Percentiles rank a stretch among this genome's conserved stretches.
Conservation (phyloP, 208 protist species). For the Leishmania arabica region DNA sequence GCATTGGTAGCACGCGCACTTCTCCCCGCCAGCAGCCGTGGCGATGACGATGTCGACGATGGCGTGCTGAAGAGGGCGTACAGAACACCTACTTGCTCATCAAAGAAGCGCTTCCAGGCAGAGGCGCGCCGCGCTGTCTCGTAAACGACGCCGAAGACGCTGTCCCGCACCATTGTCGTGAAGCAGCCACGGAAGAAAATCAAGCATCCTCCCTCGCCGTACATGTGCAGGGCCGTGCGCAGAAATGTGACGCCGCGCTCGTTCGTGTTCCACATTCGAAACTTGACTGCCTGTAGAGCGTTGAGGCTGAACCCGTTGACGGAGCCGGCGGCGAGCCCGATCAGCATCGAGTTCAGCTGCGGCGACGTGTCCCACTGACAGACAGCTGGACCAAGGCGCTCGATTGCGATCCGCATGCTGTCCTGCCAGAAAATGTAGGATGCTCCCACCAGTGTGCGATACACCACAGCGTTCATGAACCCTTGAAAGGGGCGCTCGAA, state of each 20-base stretch:
- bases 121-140: constrained; percentile 58
- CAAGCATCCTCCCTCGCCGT: constrained; percentile 59
- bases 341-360: constrained; percentile 72
- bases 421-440: constrained; percentile 94
- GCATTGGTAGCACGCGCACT: not conserved
- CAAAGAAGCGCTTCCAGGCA: constrained; percentile 48
- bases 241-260: constrained; percentile 58
- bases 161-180: constrained; percentile 81
- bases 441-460: constrained; percentile 82
- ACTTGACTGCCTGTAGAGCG: constrained; percentile 88
- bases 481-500: constrained; percentile 92
- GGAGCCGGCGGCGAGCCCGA: constrained; percentile 76
- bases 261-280: constrained; percentile 88
- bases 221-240: constrained; percentile 61
- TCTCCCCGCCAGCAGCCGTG: not conserved
- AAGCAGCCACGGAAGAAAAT: constrained; percentile 89
- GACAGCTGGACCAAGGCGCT: constrained; percentile 39
- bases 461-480: constrained; percentile 89
- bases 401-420: constrained; percentile 69
- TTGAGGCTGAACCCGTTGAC: constrained; percentile 86
- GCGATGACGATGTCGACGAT: not conserved
- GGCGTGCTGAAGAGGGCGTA: not conserved
- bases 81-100: constrained; percentile 25
- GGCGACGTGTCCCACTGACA: constrained; percentile 57
- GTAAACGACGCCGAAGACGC: constrained; percentile 89